phyloP scores from a whole-genome alignment of 116 monocot species.

The Phalaenopsis hybrid region DNA sequence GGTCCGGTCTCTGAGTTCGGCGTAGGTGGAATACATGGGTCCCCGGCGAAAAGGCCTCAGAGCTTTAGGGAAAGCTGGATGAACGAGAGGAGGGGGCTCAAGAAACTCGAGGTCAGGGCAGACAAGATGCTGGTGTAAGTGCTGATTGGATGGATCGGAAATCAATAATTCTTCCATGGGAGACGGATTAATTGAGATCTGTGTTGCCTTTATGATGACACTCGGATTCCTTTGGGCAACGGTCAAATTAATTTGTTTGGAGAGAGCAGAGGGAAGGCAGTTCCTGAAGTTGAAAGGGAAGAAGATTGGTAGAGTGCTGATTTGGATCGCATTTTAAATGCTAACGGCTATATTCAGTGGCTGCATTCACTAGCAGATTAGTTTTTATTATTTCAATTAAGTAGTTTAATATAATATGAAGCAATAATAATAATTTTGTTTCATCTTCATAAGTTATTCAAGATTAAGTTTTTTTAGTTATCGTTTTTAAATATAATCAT shows the following conservation, averaged over 20 bases:
- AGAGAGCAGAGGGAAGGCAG: not conserved
- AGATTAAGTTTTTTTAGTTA: too few relatives aligned
- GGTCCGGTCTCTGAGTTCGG: constrained; percentile 38
- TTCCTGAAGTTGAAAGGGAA: not conserved
- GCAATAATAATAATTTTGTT: too few relatives aligned
- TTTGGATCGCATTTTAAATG: not conserved
- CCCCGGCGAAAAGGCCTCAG: constrained; percentile 22
- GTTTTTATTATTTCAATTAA: too few relatives aligned
- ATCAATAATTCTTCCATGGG: not conserved
- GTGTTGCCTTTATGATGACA: not conserved
- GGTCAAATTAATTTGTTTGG: constrained; percentile 3
- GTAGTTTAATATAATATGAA: too few relatives aligned
- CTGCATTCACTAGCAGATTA: too few relatives aligned
- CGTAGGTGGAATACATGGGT: constrained; percentile 40
- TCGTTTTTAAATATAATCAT: too few relatives aligned
- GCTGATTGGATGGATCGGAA: not conserved
- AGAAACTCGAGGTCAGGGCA: not conserved
- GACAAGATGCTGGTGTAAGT: not conserved
- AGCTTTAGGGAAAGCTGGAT: not conserved
- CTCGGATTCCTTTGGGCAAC: not conserved
- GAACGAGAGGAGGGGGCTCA: not conserved
- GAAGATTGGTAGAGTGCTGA: not conserved
- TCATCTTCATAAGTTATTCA: too few relatives aligned
- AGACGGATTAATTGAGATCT: not conserved
- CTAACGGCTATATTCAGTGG: not conserved